These are phyloP conservation scores for Ophiostoma triangulosporum DNA, from an alignment of 2,329 filamentous ascomycete species.

Conservation along the genomic window DNA sequence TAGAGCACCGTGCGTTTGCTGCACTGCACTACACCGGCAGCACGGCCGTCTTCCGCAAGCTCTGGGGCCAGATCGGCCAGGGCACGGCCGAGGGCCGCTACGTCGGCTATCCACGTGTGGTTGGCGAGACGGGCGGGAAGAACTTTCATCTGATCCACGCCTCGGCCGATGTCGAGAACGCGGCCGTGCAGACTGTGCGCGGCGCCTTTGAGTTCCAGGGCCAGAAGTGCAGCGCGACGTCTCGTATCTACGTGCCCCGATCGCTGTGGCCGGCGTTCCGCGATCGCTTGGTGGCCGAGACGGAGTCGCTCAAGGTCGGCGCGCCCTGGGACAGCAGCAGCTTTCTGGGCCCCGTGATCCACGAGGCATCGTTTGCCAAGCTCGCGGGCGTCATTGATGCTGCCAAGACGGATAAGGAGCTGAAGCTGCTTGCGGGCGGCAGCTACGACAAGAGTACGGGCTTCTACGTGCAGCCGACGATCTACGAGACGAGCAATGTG, in stretches of 20 bases:
- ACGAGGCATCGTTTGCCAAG: slow-evolving; percentile 31
- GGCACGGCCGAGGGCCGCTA: slow-evolving; percentile 75
- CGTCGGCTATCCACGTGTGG: slow-evolving; percentile 50
- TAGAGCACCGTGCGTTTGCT: slow-evolving; percentile 68
- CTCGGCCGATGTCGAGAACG: slow-evolving; percentile 32
- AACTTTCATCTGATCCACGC: slow-evolving; percentile 38
- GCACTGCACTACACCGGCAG: slow-evolving; percentile 93
- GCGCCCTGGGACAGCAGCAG: slow-evolving; percentile 20
- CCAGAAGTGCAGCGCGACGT: slow-evolving; percentile 38
- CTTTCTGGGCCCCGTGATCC: slow-evolving; percentile 37
- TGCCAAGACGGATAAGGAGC: slow-evolving; percentile 27
- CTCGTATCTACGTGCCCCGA: slow-evolving; percentile 40
- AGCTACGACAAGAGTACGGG: slow-evolving; percentile 27
- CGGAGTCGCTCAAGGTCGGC: slow-evolving; percentile 20
- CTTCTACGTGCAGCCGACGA: slow-evolving; percentile 33
- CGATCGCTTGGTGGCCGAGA: slow-evolving; percentile 24
- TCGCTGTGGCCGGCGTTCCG: slow-evolving; percentile 28
- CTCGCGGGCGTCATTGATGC: slow-evolving; percentile 31
- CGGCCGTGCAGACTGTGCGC: slow-evolving; percentile 31
- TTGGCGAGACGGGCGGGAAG: slow-evolving; percentile 39
- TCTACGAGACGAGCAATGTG: slow-evolving; percentile 29
- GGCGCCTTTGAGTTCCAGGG: slow-evolving; percentile 37
- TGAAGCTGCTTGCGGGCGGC: slow-evolving; percentile 32
- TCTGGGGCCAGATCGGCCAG: slow-evolving; percentile 75
- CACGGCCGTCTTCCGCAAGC: slow-evolving; percentile 76